Evolutionary conservation across 345 rosid genomes (phyloP), one percentile per base, ranked within the genome.

Genomic region (Cardiospermum halicacabum): DNA sequence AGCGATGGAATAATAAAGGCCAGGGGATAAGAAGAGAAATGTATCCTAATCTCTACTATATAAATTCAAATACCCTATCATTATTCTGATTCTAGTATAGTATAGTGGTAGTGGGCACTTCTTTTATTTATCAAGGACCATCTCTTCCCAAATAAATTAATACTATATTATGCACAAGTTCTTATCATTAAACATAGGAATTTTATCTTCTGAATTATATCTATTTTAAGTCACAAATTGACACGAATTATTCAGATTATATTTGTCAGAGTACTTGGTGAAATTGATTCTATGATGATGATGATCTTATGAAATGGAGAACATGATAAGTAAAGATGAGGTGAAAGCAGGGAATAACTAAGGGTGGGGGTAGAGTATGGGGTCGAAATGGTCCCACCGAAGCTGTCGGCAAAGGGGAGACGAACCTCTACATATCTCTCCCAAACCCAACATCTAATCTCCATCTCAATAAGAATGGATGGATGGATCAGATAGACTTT

Each of bases 371-470:
- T 19, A 4, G 11, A 18, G 32, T 16, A 32, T 45, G 22, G 47
- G 60, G 16, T 26, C 30, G 56, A 62, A 26, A 54, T 40, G 56
- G 81, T 58, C 63, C 85, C 69, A 53, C 11, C 21, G 13, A 1
- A 3, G 43, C 71, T 83, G 87, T 83, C 82, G 84, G 87, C 76
- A 78, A 55, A 56, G 58, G 56, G 84, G 87, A 74, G 60, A 73
- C 84, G 76, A 75, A 60, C 59, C 63, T 55, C 66, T 3, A n/a
- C 49, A n/a, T n/a, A 58, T 36, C 32, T 59, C 63, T 64, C 65
- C 50, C 40, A 16, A 30, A 18, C 31, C 71, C 64, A 56, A 54
- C 72, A 68, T 53, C 10, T 11, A 18, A 16, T 3, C n/a, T 1
- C 11, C 3, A 11, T 24, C 12, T 30, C 11, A 13, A 7, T 11